These are phyloP conservation scores for Potentilla sterilis DNA, from an alignment of 306 rosid genomes.

Conservation along the genomic window DNA sequence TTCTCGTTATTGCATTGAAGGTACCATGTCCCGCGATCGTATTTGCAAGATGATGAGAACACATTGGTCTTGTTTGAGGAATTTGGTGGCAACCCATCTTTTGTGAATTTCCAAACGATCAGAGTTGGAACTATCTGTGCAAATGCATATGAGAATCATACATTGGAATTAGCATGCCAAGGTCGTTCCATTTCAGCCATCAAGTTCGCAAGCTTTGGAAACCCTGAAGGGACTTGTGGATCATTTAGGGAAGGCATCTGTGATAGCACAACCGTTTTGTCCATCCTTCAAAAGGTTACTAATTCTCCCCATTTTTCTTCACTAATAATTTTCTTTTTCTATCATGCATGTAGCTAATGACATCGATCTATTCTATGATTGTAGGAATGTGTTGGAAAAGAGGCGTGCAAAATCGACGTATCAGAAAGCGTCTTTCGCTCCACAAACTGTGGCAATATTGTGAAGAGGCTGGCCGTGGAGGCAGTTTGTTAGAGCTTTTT, in stretches of 20 bases:
- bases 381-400: conserved; percentile 48
- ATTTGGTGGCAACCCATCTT: conserved; percentile 49
- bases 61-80: conserved; percentile 53
- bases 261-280: conserved; percentile 11
- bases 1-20: conserved; percentile 1
- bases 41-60: conserved; percentile 35
- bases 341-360: not conserved
- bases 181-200: conserved; percentile 36
- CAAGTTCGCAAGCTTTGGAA: conserved; percentile 51
- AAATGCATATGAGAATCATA: conserved; percentile 35
- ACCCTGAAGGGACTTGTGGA: conserved; percentile 52
- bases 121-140: conserved; percentile 31
- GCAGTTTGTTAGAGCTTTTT: conserved; percentile 35
- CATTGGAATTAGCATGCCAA: conserved; percentile 43
- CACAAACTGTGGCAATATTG: conserved; percentile 30
- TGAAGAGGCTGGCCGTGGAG: conserved; percentile 51
- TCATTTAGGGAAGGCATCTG: conserved; percentile 37
- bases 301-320: not conserved
- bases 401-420: conserved; percentile 36
- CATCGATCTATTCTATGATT: not conserved
- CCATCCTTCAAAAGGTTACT: conserved; percentile 31
- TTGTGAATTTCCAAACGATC: conserved; percentile 37
- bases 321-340: not conserved
- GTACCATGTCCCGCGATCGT: conserved; percentile 57
- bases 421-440: conserved; percentile 43